Base-by-base conservation (phyloP, 2,329 filamentous ascomycete species). In the Botrytis tulipae region DNA sequence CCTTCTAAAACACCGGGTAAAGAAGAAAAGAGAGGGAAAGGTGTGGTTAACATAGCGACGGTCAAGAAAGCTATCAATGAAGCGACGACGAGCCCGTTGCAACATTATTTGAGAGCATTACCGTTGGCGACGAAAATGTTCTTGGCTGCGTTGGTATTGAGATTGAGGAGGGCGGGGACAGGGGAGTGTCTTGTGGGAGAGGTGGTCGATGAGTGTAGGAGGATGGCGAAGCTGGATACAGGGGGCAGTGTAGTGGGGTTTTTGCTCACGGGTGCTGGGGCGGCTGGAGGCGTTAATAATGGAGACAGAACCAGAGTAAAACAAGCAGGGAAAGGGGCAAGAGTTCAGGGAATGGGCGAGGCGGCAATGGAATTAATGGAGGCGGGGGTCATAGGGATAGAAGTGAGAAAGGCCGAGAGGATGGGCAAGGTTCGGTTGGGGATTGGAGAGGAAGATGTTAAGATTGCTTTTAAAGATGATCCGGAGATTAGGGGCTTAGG, bases 21-120 rank as follows among this genome's bases (percentile, higher is more conserved):
- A 81, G 73, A 83, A 48, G 70, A 71, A 22, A 72, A 73, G 29
- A 63, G 68, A 6, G 75, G 75, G 2, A 78, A 77, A 60, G 85
- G 85, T 51, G 88, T 91, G 70, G 96, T 99, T 59, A 98, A 94
- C 1, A 98, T 98, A 79, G 90, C 92, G 70, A 98, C 94, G 6
- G 92, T 98, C 82, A 97, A 97, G 82, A 91, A 93, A 80, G 96
- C 96, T 51, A 98, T 99, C 82, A 93, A 93, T 79, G 96, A 99
- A 84, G 95, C 95, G 8, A 98, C 95, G 0, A 94, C 93, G 6
- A 97, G 93, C 73, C 96, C 96, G 2, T 85, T 98, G 73, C 95
- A 98, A 81, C 93, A 96, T 81, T 94, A 94, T 80, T 87, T 99
- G 51, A 92, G 94, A 68, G 88, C 90, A 29, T 87, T 98, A 35